phyloP scores from a whole-genome alignment of 1,139 yeast species.

The Zygoascus hellenicus region DNA sequence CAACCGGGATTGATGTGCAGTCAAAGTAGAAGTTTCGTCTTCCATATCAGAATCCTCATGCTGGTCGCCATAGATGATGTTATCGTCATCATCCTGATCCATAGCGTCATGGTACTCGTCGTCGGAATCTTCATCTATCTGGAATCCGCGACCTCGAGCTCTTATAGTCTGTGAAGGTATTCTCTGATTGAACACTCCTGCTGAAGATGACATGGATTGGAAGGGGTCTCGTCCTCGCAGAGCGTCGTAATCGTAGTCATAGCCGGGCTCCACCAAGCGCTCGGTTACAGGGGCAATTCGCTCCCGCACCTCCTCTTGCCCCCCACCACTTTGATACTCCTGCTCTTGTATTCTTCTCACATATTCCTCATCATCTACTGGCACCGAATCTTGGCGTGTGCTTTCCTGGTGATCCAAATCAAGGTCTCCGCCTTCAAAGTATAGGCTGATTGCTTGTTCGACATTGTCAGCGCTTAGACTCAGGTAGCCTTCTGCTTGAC shows the following conservation, averaged over 20 bases:
- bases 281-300: slow-evolving; percentile 80
- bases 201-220: slow-evolving; percentile 1
- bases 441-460: slow-evolving; percentile 81
- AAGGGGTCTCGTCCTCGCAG: slow-evolving; percentile 8
- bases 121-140: slow-evolving; percentile 18
- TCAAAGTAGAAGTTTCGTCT: slow-evolving; percentile 30
- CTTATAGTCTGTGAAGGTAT: slow-evolving; percentile 14
- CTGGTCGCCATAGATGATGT: slow-evolving; percentile 15
- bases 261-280: slow-evolving; percentile 53
- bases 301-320: slow-evolving; percentile 60
- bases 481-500: slow-evolving; percentile 69
- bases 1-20: slow-evolving; percentile 62
- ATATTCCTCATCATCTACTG: slow-evolving; percentile 9
- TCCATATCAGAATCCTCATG: slow-evolving; percentile 18
- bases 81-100: slow-evolving; percentile 20
- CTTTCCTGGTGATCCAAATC: slow-evolving; percentile 32
- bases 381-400: slow-evolving; percentile 10
- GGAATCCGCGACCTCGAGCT: slow-evolving; percentile 11
- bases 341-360: slow-evolving; percentile 14
- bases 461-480: slow-evolving; percentile 74
- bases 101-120: slow-evolving; percentile 20
- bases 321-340: slow-evolving; percentile 20
- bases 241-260: slow-evolving; percentile 10
- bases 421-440: slow-evolving; percentile 63
- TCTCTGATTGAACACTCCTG: slow-evolving; percentile 46